Conservation (phyloP, 2,329 filamentous ascomycete genomes). For the Ascomycota sp. region DNA sequence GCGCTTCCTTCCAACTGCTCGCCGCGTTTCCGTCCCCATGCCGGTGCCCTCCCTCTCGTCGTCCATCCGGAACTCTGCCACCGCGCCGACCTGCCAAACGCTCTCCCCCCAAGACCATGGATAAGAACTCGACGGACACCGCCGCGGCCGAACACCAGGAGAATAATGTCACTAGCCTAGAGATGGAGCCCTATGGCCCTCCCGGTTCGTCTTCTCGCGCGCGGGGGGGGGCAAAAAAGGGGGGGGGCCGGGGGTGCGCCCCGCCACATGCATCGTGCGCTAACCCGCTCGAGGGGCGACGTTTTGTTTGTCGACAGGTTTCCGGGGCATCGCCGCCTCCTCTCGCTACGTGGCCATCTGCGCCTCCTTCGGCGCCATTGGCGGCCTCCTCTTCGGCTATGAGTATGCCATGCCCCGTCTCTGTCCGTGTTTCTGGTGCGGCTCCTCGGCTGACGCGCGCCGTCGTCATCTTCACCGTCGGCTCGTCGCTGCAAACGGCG, state of each 20-base stretch:
- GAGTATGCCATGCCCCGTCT: slow-evolving; percentile 3
- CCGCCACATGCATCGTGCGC: too few relatives aligned
- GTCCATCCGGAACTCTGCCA: too few relatives aligned
- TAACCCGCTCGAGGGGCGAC: too few relatives aligned
- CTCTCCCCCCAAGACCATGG: slow-evolving; percentile 1
- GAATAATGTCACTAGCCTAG: slow-evolving; percentile 3
- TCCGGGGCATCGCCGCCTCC: slow-evolving; percentile 11
- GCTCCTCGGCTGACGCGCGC: slow-evolving; percentile 9
- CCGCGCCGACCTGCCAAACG: too few relatives aligned
- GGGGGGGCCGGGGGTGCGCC: too few relatives aligned
- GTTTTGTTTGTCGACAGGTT: slow-evolving; percentile 7
- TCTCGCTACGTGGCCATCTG: slow-evolving; percentile 13
- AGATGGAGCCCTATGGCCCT: slow-evolving; percentile 7
- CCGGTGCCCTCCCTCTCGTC: too few relatives aligned
- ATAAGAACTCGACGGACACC: slow-evolving; percentile 3
- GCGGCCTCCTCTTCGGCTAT: slow-evolving; percentile 19
- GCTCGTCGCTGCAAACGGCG: slow-evolving; percentile 21
- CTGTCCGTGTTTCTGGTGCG: neutral
- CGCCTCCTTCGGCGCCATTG: slow-evolving; percentile 14
- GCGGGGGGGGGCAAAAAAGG: neutral
- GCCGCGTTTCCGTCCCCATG: too few relatives aligned
- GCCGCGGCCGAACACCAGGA: slow-evolving; percentile 6
- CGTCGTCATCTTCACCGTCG: slow-evolving; percentile 16
- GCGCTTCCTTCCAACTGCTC: too few relatives aligned
- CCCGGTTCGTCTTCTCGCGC: slow-evolving; percentile 3